Base-by-base conservation (phyloP, 2,329 filamentous ascomycete genomes). In the Nannizzia gypsea region DNA sequence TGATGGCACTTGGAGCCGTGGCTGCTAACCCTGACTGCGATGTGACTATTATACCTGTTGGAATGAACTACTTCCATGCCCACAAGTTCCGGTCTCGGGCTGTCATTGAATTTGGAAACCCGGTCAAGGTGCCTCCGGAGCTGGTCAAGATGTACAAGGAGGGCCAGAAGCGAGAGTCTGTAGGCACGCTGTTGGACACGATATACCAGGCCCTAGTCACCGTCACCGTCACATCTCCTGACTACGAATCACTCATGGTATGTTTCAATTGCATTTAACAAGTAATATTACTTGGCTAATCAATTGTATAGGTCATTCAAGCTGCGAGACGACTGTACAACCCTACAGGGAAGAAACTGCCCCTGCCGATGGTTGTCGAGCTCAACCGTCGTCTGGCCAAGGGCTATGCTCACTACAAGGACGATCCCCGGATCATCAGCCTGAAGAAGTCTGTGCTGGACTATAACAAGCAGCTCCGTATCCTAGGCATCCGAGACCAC, bases 61-160 rank as follows among this genome's bases (percentile, higher is more conserved):
- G 92, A 67, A 96, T 99, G 92, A 99, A 99, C 74, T 99, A 99
- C 75, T 99, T 99, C 76, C 92, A 97, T 74, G 89, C 92, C 0
- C 92, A 99, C 80, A 99, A 97, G 73, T 99, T 99, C 75, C 87
- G 92, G 52, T 97, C 92, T 64, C 84, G 93, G 70, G 93, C 92
- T 38, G 92, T 99, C 3, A 86, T 97, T 62, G 93, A 99, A 70
- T 99, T 97, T 67, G 93, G 93, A 6, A 86, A 84, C 26, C 90
- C 93, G 0, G 86, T 97, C 63, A 88, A 95, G 65, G 85, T 97
- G 8, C 87, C 90, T 0, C 78, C 79, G 20, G 88, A 95, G 68
- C 77, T 96, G 36, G 89, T 96, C 3, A 82, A 91, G 63, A 85
- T 90, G 73, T 97, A 96, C 76, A 87, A 86, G 72, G 83, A 81